A percentile compares a stretch with the other conserved stretches of the same genome.
These are phyloP conservation scores for Nelumbo lutea DNA, from an alignment of 164 flowering plant genomes.

Conservation along the genomic window DNA sequence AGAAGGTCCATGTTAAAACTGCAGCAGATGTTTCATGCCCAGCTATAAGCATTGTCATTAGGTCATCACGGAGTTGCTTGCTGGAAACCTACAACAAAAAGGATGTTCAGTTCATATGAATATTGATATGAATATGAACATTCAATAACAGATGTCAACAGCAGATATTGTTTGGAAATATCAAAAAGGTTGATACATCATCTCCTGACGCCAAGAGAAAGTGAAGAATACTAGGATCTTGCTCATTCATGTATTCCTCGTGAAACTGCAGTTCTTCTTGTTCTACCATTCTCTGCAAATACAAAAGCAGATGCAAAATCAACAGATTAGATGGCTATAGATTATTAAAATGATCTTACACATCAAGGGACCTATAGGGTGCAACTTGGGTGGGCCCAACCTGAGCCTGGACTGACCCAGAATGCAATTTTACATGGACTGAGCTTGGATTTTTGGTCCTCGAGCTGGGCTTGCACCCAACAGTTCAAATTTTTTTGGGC, in stretches of 20 bases:
- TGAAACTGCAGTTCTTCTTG: constrained; percentile 85
- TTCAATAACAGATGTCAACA: not conserved
- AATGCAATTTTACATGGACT: no score
- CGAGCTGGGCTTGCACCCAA: no score
- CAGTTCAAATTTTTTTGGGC: no score
- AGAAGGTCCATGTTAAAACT: constrained; percentile 93
- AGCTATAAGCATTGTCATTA: constrained; percentile 98
- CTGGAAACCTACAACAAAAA: constrained; percentile 70
- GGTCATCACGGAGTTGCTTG: constrained; percentile 98
- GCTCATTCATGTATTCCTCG: constrained; percentile 93
- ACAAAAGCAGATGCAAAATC: constrained; percentile 1
- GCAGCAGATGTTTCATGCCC: constrained; percentile 99
- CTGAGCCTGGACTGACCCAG: no score
- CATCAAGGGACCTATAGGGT: not conserved
- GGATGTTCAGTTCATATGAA: constrained; percentile 1
- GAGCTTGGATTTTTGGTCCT: no score
- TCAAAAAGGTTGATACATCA: constrained; percentile 49
- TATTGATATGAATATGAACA: not conserved
- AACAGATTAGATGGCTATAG: not conserved
- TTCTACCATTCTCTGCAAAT: constrained; percentile 87
- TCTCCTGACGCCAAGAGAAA: constrained; percentile 97
- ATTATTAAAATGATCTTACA: not conserved
- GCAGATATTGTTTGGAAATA: not conserved
- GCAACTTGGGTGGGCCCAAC: no score
- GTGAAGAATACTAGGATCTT: constrained; percentile 97